These are phyloP conservation scores for Xylaria palmicola DNA, from an alignment of 495 filamentous ascomycete species.

Conservation along the genomic window DNA sequence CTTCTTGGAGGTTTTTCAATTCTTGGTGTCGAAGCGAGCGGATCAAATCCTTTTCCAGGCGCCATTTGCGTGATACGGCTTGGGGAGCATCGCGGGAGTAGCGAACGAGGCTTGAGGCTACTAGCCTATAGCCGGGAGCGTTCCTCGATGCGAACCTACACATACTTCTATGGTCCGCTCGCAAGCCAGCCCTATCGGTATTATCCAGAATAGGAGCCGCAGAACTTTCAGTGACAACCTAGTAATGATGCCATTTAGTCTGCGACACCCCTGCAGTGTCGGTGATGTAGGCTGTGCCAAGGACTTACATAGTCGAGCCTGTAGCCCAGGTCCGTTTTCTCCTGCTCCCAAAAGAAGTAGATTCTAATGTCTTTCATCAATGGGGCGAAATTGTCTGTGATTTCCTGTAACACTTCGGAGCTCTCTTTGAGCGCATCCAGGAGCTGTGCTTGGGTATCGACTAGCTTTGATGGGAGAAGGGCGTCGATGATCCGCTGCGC, in stretches of 20 bases:
- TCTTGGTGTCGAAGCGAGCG: constrained; percentile 6
- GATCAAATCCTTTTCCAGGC: neutral
- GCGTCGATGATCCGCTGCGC: constrained; percentile 4
- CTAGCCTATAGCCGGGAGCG: constrained; percentile 3
- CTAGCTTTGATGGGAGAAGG: constrained; percentile 10
- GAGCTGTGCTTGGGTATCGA: constrained; percentile 22
- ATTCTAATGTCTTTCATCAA: constrained; percentile 42
- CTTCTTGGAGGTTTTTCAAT: neutral
- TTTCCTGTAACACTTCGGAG: constrained; percentile 42
- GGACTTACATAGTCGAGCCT: constrained; percentile 27
- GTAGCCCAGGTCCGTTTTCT: constrained; percentile 35
- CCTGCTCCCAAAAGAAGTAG: constrained; percentile 48
- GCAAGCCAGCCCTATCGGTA: constrained; percentile 33
- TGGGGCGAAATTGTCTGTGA: constrained; percentile 44
- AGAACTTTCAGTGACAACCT: constrained; percentile 32
- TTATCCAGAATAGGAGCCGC: constrained; percentile 39
- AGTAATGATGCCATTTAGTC: neutral
- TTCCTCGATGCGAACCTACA: constrained; percentile 10
- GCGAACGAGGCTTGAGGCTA: neutral
- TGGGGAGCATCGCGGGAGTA: constrained; percentile 8
- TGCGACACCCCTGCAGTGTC: neutral
- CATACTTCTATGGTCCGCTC: constrained; percentile 23
- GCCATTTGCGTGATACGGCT: constrained; percentile 2
- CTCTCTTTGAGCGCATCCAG: constrained; percentile 32
- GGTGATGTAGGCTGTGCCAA: neutral